Percentiles rank a stretch among this genome's conserved stretches.
Evolutionary conservation across 768 basidiomycete genomes (phyloP).

Genomic region (Naganishia vishniacii): DNA sequence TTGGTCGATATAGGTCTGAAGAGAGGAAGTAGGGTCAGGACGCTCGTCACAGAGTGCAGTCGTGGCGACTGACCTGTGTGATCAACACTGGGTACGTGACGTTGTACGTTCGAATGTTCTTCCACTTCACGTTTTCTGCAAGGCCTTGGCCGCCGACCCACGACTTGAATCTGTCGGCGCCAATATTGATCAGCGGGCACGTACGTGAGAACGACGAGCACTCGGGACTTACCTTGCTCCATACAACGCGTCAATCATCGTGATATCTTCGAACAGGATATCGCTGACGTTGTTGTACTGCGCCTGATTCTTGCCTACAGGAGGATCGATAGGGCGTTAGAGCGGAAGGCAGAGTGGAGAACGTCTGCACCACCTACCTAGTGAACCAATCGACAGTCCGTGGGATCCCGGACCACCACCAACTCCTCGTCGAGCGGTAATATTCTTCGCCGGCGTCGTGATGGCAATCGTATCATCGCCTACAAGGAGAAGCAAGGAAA

Average conservation of each 20-base stretch:
- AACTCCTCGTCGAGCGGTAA: conserved; percentile 51
- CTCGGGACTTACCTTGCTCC: conserved; percentile 46
- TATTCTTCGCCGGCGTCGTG: no score
- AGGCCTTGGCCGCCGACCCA: conserved; percentile 55
- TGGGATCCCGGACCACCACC: conserved; percentile 54
- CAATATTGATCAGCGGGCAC: no score
- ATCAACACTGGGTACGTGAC: conserved; percentile 54
- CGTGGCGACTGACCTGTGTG: conserved; percentile 51
- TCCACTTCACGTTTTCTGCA: conserved; percentile 53
- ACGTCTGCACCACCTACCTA: conserved; percentile 41
- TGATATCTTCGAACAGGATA: conserved; percentile 55
- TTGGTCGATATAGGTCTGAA: conserved; percentile 19
- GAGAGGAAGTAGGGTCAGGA: background rate
- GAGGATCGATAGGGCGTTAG: background rate
- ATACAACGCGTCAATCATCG: conserved; percentile 54
- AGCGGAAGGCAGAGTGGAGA: no score
- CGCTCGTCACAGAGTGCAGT: conserved; percentile 7
- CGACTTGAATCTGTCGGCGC: conserved; percentile 49
- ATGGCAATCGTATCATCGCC: conserved; percentile 55
- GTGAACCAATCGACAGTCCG: conserved; percentile 54
- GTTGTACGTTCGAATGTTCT: conserved; percentile 52
- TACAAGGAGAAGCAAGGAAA: background rate
- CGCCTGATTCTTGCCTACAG: conserved; percentile 42
- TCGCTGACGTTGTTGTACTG: conserved; percentile 51
- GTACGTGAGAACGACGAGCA: no score